These are phyloP conservation scores for Solanum pimpinellifolium DNA, from an alignment of 257 asterid species.

Conservation along the genomic window DNA sequence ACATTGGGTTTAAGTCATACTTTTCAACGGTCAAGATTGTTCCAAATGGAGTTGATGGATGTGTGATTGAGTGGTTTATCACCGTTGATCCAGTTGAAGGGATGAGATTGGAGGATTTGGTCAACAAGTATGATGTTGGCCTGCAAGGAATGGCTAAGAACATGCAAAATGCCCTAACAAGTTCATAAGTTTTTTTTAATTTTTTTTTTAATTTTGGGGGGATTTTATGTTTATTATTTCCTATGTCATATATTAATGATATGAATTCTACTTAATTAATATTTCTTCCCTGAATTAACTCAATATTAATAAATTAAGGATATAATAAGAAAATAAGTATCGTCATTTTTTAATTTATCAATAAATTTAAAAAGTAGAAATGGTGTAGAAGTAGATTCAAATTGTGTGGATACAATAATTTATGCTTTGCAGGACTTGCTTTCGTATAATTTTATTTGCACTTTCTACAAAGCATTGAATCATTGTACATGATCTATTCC, in stretches of 20 bases:
- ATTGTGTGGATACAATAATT: too few species aligned
- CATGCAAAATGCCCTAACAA: slow-evolving; percentile 37
- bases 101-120: slow-evolving; percentile 39
- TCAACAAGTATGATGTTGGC: slow-evolving; percentile 30
- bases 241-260: neutral
- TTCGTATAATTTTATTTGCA: too few species aligned
- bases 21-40: slow-evolving; percentile 37
- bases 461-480: too few species aligned
- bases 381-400: too few species aligned
- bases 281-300: too few species aligned
- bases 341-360: too few species aligned
- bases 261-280: neutral
- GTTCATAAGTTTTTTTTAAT: neutral
- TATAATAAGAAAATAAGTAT: too few species aligned
- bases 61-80: slow-evolving; percentile 47
- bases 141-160: slow-evolving; percentile 38
- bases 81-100: slow-evolving; percentile 59
- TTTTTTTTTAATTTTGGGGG: too few species aligned
- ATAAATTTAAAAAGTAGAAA: too few species aligned
- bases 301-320: too few species aligned
- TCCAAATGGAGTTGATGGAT: slow-evolving; percentile 10
- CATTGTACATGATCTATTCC: too few species aligned
- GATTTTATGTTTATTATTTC: neutral
- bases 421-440: too few species aligned
- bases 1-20: slow-evolving; percentile 51